phyloP scores from a whole-genome alignment of 2,329 filamentous ascomycete species.

The Didymella exigua region DNA sequence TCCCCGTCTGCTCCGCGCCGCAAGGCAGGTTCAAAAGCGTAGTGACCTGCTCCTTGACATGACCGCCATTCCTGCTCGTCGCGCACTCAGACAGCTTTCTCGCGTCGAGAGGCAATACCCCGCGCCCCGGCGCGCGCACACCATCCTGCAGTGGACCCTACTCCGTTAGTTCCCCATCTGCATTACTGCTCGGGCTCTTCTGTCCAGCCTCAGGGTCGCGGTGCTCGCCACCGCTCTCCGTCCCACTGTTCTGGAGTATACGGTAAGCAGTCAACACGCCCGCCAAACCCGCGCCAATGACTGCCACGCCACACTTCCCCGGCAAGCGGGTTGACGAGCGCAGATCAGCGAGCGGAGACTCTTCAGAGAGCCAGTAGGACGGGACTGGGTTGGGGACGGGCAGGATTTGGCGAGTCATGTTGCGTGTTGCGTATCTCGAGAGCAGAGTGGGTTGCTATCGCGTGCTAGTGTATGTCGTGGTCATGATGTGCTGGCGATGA shows the following conservation, averaged over 20 bases:
- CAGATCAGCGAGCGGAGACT: conserved; percentile 34
- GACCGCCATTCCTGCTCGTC: conserved; percentile 44
- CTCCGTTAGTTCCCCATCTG: too few relatives aligned
- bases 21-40: conserved; percentile 30
- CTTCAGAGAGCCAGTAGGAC: conserved; percentile 48
- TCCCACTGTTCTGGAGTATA: conserved; percentile 26
- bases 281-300: conserved; percentile 45
- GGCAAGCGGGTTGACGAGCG: conserved; percentile 40
- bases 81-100: conserved; percentile 29
- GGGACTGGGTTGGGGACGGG: conserved; percentile 40
- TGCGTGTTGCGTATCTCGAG: not conserved
- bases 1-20: not conserved
- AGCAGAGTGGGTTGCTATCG: not conserved
- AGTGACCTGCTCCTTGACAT: conserved; percentile 55
- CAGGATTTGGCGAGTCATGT: conserved; percentile 24
- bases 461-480: not conserved
- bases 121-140: too few relatives aligned
- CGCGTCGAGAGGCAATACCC: conserved; percentile 33
- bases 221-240: not conserved
- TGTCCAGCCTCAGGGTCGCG: not conserved
- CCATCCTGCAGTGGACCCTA: too few relatives aligned
- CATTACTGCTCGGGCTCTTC: too few relatives aligned
- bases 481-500: not conserved
- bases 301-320: conserved; percentile 33
- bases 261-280: conserved; percentile 41